These are phyloP conservation scores for Poa annua DNA, from an alignment of 176 grass and related monocot genomes.

Conservation along the genomic window DNA sequence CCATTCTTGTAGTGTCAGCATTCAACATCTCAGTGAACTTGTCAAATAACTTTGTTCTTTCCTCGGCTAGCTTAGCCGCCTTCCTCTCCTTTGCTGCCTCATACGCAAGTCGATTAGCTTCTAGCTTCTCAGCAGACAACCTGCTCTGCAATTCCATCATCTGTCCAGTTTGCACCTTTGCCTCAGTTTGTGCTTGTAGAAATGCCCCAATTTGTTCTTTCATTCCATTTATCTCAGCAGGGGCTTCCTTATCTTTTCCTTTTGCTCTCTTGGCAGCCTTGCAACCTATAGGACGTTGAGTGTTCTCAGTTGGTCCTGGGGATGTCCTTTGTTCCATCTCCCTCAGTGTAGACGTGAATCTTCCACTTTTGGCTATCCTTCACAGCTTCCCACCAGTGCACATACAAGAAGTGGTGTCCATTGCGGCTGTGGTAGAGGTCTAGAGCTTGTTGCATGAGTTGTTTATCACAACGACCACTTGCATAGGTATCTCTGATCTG, in stretches of 20 bases:
- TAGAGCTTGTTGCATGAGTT: not conserved
- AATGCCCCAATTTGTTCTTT: not conserved
- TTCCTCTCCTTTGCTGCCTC: not conserved
- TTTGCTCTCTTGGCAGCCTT: not conserved
- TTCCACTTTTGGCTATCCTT: not conserved
- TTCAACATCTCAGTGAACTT: not conserved
- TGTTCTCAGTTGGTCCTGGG: not conserved
- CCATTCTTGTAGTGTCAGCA: not conserved
- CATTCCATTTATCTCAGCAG: not conserved
- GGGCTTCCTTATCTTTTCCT: conserved; percentile 7
- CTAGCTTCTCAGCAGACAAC: not conserved
- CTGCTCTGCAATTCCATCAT: not conserved
- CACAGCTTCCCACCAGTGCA: conserved; percentile 5
- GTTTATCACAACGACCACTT: not conserved
- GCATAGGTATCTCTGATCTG: not conserved
- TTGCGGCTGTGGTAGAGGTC: not conserved
- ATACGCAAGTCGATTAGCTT: not conserved
- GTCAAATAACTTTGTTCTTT: not conserved
- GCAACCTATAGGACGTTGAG: not conserved
- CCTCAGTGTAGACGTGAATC: not conserved
- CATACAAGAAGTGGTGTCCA: not conserved
- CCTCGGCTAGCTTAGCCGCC: not conserved
- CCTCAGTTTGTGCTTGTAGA: not conserved
- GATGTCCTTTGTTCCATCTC: not conserved
- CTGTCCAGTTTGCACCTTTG: not conserved